Base-by-base conservation (phyloP, 306 rosid species). In the Vicia faba region DNA sequence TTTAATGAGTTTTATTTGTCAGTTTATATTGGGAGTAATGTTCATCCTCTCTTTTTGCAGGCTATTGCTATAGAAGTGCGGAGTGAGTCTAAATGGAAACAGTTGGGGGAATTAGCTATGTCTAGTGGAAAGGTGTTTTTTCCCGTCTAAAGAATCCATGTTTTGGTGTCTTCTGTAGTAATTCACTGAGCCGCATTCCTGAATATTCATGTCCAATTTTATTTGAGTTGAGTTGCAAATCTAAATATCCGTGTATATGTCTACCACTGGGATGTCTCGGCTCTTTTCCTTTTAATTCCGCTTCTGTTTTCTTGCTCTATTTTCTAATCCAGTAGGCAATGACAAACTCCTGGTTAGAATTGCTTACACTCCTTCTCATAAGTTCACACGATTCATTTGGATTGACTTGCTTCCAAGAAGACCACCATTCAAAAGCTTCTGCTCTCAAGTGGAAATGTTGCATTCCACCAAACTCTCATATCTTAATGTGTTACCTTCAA, bases 61-160 rank as follows among this genome's bases (percentile, higher is more conserved):
- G 79, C 75, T 74, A 95, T 95, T 79, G 99, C 99, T 15, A 73
- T 88, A 16, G 95, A 79, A 76, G 95, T 82, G 82, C 90, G 91
- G 61, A 88, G 91, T 31, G 97, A 95, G 78, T 78, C 97, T 61
- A 95, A 95, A 83, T 95, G 99, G 99, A 95, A 86, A 88, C 99
- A 90, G 84, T 80, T 95, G 83, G 99, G 99, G 76, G 99, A 90
- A 76, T 82, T 95, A 64, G 97, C 99, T 5, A 95, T 95, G 97
- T 95, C 99, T 57, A 81, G 83, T 33, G 97, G 99, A 75, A 88
- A 88, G 89, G 99, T 90, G 72, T 54, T 61, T 39, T 48, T 68
- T 57, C 73, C 19, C 68, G 11, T 51, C 29, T 56, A 51, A 64
- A 48, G n/a, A 36, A 1, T 49, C 16, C 36, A 11, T 16, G 26